Base-by-base conservation (phyloP, 441 rosid genomes). In the Erodium moschatum region DNA sequence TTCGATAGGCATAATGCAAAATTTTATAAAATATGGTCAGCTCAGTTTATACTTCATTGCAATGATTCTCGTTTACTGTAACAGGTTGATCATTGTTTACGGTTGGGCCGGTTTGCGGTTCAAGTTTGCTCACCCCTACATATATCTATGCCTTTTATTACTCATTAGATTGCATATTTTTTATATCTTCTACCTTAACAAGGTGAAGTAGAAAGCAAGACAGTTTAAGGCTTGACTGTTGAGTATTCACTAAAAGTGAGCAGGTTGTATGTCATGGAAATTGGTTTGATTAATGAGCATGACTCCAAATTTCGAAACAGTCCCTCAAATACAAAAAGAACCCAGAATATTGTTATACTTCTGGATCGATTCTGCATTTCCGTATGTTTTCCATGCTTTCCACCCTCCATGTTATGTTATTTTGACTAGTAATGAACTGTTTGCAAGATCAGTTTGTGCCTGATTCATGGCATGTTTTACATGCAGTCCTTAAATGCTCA, bases 401-500 rank as follows among this genome's bases (percentile, higher is more conserved):
- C 19, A 50, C 7, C 8, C 3, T 50, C 18, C 58, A n/a, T 50
- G 58, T 50, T 50, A 50, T 50, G 27, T 13, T 54, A 6, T 54
- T 54, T 18, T 54, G 10, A 19, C 21, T 6, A 20, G 21, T 16
- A 18, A 19, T 54, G 2, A 18, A 16, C 3, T 54, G 15, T 54
- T 54, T 7, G 16, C 8, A 10, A 20, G 31, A 16, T 61, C 65
- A 10, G n/a, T 61, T 38, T 15, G 21, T 5, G 6, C 54, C 21
- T 60, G 35, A 6, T 54, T 10, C 35, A 5, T 42, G 24, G 18
- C 65, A 24, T 50, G 11, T 24, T 33, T 15, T 9, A 31, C 42
- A 33, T 75, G 66, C 90, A 89, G 97, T 78, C 92, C 67, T 78
- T 91, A 76, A 91, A 88, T 87, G 96, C 97, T 68, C 95, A 89